These are phyloP conservation scores for Hypoxylon intermedium DNA, from an alignment of 495 filamentous ascomycete genomes.

Conservation along the genomic window DNA sequence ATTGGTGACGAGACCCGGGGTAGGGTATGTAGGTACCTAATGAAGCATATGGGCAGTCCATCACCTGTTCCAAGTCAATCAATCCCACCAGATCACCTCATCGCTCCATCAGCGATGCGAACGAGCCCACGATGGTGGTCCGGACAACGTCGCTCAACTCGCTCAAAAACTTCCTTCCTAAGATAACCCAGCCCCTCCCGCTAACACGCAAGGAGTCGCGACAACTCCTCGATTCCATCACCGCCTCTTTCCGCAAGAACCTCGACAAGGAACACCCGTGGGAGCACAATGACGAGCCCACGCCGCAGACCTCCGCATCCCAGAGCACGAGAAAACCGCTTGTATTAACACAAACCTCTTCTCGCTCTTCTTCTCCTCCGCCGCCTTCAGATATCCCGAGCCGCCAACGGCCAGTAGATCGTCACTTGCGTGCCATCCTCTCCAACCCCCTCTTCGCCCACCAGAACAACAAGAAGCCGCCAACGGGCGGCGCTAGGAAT, in stretches of 20 bases:
- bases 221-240: constrained; percentile 72
- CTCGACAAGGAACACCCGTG: constrained; percentile 70
- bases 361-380: background rate
- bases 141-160: constrained; percentile 44
- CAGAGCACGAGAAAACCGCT: constrained; percentile 31
- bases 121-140: constrained; percentile 36
- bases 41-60: too few relatives aligned
- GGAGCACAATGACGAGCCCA: constrained; percentile 31
- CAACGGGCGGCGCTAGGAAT: constrained; percentile 4
- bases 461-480: background rate
- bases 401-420: constrained; percentile 50
- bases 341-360: constrained; percentile 8
- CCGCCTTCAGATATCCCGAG: background rate
- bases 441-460: constrained; percentile 68
- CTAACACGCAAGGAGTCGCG: constrained; percentile 69
- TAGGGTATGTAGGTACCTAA: too few relatives aligned
- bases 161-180: constrained; percentile 57
- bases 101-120: too few relatives aligned
- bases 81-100: too few relatives aligned
- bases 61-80: too few relatives aligned
- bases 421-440: constrained; percentile 70
- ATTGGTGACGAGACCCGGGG: too few relatives aligned
- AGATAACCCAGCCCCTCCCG: constrained; percentile 74
- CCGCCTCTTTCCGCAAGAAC: constrained; percentile 75
- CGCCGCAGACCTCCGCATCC: constrained; percentile 25